Evolutionary conservation across 495 filamentous ascomycete genomes (phyloP).

Genomic region (Talaromyces proteolyticus): DNA sequence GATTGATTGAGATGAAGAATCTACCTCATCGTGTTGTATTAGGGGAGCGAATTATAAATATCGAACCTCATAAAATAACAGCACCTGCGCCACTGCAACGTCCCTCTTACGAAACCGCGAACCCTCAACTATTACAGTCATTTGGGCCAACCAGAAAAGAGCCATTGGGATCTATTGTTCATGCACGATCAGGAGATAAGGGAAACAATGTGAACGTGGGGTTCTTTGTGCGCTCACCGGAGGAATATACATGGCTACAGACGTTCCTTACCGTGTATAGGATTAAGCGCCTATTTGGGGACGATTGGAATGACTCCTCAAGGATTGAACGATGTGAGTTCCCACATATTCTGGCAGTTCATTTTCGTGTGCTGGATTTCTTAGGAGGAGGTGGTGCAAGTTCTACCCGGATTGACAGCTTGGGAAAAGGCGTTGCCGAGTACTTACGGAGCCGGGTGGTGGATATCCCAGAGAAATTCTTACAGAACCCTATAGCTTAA

Average conservation of each 20-base stretch:
- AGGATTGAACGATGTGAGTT: slow-evolving; percentile 46
- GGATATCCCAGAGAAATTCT: slow-evolving; percentile 40
- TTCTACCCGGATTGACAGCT: slow-evolving; percentile 42
- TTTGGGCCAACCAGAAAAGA: slow-evolving; percentile 36
- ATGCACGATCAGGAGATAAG: slow-evolving; percentile 49
- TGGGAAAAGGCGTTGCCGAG: slow-evolving; percentile 55
- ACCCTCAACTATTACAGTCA: background rate
- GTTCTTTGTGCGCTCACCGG: slow-evolving; percentile 42
- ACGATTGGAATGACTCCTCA: slow-evolving; percentile 28
- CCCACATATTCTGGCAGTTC: slow-evolving; percentile 21
- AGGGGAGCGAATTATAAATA: no score
- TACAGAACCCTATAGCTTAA: no score
- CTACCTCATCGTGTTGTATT: no score
- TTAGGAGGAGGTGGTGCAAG: slow-evolving; percentile 48
- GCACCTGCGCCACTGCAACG: no score
- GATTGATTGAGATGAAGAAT: no score
- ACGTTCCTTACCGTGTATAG: slow-evolving; percentile 32
- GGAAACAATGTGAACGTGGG: slow-evolving; percentile 48
- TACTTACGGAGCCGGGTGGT: slow-evolving; percentile 42
- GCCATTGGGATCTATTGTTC: slow-evolving; percentile 41
- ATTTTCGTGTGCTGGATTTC: slow-evolving; percentile 50
- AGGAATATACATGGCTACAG: slow-evolving; percentile 48
- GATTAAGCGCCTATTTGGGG: slow-evolving; percentile 30
- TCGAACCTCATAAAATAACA: no score
- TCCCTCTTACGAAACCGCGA: no score